Evolutionary conservation across 2,329 filamentous ascomycete species (phyloP).

Genomic region (Trichothecium roseum): DNA sequence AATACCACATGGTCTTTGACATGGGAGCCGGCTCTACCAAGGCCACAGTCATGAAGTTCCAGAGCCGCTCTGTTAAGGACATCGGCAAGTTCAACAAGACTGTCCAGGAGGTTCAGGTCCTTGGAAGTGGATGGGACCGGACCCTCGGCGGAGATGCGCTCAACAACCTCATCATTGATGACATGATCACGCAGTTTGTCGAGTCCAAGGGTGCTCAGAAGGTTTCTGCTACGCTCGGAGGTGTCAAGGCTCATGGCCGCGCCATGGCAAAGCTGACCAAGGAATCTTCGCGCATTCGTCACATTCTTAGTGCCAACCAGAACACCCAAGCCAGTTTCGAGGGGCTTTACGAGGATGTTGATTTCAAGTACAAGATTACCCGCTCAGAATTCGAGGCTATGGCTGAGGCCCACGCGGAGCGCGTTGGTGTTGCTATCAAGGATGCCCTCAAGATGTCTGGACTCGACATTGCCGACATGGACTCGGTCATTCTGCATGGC

Average conservation of each 20-base stretch:
- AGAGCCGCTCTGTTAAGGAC: slow-evolving; percentile 82
- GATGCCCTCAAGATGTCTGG: slow-evolving; percentile 65
- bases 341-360: slow-evolving; percentile 80
- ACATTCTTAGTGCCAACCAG: slow-evolving; percentile 86
- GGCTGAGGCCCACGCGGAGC: slow-evolving; percentile 54
- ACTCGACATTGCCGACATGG: slow-evolving; percentile 63
- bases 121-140: slow-evolving; percentile 81
- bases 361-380: slow-evolving; percentile 84
- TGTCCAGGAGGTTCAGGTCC: slow-evolving; percentile 82
- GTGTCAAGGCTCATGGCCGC: slow-evolving; percentile 66
- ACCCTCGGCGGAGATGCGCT: slow-evolving; percentile 83
- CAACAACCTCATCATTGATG: slow-evolving; percentile 78
- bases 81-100: slow-evolving; percentile 92
- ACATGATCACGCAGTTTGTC: slow-evolving; percentile 76
- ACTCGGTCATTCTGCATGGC: slow-evolving; percentile 88
- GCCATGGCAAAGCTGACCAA: slow-evolving; percentile 86
- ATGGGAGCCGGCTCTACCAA: slow-evolving; percentile 96
- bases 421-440: slow-evolving; percentile 60
- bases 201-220: slow-evolving; percentile 59
- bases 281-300: slow-evolving; percentile 77
- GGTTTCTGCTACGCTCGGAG: slow-evolving; percentile 47
- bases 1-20: slow-evolving; percentile 89
- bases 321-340: slow-evolving; percentile 77
- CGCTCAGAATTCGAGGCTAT: slow-evolving; percentile 75
- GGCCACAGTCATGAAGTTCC: slow-evolving; percentile 81